Conservation (phyloP, 2,329 filamentous ascomycete species). For the Rhytidhysteron rufulum region DNA sequence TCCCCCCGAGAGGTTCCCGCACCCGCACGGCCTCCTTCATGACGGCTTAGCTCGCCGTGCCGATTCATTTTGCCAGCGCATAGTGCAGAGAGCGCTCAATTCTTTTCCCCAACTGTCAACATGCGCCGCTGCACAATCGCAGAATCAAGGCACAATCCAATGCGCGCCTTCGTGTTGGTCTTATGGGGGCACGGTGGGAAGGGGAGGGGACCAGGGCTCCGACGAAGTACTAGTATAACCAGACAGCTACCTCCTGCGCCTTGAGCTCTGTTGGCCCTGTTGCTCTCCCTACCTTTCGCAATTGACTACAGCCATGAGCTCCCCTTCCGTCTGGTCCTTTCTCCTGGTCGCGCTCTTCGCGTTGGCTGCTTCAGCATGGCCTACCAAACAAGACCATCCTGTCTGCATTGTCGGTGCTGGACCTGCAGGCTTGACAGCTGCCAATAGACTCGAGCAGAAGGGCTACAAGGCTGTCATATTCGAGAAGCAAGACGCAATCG, state of each 20-base stretch:
- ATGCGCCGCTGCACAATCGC: no score
- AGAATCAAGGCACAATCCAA: no score
- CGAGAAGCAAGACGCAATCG: constrained; percentile 31
- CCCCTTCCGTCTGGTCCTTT: constrained; percentile 16
- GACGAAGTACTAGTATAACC: no score
- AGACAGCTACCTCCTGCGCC: no score
- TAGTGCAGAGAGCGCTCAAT: constrained; percentile 29
- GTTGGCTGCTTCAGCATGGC: constrained; percentile 23
- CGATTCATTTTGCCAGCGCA: no score
- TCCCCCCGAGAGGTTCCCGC: no score
- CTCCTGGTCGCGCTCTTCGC: constrained; percentile 17
- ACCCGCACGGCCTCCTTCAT: no score
- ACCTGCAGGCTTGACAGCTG: constrained; percentile 32
- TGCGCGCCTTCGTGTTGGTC: no score
- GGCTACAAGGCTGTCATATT: constrained; percentile 34
- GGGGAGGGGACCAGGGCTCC: constrained; percentile 8
- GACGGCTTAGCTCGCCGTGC: no score
- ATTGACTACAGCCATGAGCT: no score
- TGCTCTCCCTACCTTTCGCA: no score
- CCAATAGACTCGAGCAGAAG: constrained; percentile 28
- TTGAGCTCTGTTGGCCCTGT: constrained; percentile 10
- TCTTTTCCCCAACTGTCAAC: no score
- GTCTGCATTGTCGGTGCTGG: constrained; percentile 38
- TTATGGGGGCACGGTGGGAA: constrained; percentile 8
- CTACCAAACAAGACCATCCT: constrained; percentile 21